Conservation (phyloP, 2,329 filamentous ascomycete species). For the Ceratocystis cubensis region DNA sequence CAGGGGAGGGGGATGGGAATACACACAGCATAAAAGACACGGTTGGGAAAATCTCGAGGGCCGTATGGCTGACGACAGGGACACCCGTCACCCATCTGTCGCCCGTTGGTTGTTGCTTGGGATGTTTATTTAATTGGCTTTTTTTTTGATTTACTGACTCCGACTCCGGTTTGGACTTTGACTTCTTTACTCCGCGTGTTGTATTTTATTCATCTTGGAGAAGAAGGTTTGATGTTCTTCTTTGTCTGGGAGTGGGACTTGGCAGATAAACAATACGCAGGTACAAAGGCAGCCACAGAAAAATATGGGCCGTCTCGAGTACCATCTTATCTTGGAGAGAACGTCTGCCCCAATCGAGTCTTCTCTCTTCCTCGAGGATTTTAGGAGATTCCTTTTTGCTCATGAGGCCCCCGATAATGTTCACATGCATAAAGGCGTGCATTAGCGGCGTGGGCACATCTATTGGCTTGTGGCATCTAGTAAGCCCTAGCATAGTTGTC, state of each 20-base stretch:
- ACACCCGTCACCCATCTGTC: too few relatives aligned
- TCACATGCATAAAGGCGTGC: conserved; percentile 8
- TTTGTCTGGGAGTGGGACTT: not conserved
- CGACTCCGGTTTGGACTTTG: not conserved
- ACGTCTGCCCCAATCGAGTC: not conserved
- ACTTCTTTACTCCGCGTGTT: not conserved
- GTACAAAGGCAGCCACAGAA: not conserved
- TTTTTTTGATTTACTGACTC: too few relatives aligned
- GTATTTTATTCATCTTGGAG: not conserved
- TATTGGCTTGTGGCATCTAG: not conserved
- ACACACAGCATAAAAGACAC: not conserved
- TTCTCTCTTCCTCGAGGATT: not conserved
- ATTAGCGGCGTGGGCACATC: not conserved
- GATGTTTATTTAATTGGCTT: too few relatives aligned
- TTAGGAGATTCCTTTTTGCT: not conserved
- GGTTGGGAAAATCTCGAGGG: not conserved
- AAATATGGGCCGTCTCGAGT: not conserved
- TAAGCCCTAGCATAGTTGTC: not conserved
- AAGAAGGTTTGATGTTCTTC: not conserved
- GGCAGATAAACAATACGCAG: not conserved
- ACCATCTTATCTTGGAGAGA: not conserved
- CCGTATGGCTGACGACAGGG: too few relatives aligned
- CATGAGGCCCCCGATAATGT: not conserved
- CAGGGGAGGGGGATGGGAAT: not conserved
- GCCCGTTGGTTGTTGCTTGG: too few relatives aligned